Evolutionary conservation across 2,329 filamentous ascomycete species (phyloP).

Genomic region (Colletotrichum sojae): DNA sequence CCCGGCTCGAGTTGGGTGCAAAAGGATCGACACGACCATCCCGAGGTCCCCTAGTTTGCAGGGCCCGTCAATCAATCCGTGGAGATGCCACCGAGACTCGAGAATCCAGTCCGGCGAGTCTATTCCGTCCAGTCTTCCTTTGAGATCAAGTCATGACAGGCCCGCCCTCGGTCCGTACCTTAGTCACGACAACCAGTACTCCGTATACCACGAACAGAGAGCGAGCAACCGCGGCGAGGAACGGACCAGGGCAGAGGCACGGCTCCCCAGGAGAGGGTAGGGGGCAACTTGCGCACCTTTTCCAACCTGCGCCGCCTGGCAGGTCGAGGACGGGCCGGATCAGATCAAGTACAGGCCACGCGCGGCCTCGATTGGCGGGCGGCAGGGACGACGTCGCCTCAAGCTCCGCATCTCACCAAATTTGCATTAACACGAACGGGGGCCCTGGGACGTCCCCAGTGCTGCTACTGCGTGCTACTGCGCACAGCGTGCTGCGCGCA

Average conservation of each 20-base stretch:
- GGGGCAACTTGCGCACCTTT: conserved; percentile 39
- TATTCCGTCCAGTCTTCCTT: no score
- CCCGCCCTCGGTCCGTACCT: conserved; percentile 23
- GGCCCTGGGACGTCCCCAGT: conserved; percentile 8
- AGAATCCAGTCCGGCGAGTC: neutral
- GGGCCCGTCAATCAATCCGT: no score
- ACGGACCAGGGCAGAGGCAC: conserved; percentile 6
- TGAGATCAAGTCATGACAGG: conserved; percentile 23
- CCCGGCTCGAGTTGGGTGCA: conserved; percentile 32
- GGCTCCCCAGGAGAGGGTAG: conserved; percentile 32
- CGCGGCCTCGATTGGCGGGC: conserved; percentile 21
- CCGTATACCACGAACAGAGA: no score
- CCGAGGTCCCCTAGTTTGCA: conserved; percentile 27
- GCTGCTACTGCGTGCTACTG: neutral
- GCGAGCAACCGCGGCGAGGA: conserved; percentile 4
- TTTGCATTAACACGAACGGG: conserved; percentile 28
- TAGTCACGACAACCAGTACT: conserved; percentile 19
- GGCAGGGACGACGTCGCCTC: conserved; percentile 34
- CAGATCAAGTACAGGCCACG: conserved; percentile 33
- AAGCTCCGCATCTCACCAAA: conserved; percentile 36
- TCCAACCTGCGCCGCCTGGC: conserved; percentile 25
- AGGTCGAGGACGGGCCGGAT: conserved; percentile 19
- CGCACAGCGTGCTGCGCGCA: conserved; percentile 10
- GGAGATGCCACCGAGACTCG: neutral
- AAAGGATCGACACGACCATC: conserved; percentile 36